A percentile compares a stretch with the other conserved stretches of the same genome.
phyloP scores from a whole-genome alignment of 2,329 filamentous ascomycete genomes.

The Neofusicoccum kwambonambiense region DNA sequence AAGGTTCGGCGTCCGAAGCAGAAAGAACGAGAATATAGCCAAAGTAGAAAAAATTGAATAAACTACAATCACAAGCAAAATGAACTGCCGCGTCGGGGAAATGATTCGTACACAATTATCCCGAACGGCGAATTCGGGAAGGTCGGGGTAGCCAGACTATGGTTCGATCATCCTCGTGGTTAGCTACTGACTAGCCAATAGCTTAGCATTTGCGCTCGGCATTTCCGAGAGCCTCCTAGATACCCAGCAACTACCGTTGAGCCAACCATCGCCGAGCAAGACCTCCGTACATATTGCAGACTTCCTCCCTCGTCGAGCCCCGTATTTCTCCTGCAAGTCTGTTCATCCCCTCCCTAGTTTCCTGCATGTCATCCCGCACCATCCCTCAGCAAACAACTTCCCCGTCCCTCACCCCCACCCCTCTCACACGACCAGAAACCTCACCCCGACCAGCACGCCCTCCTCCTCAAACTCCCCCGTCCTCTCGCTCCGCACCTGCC shows the following conservation, averaged over 20 bases:
- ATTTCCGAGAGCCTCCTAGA: not conserved
- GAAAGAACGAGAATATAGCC: not conserved
- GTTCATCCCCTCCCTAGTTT: not conserved
- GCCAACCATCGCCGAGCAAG: too few relatives aligned
- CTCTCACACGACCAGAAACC: constrained; percentile 36
- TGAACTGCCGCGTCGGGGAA: not conserved
- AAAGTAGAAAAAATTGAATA: not conserved
- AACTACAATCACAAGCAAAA: not conserved
- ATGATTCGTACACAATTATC: not conserved
- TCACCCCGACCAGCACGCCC: constrained; percentile 41
- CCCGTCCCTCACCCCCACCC: not conserved
- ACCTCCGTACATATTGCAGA: not conserved
- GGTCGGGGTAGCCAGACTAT: too few relatives aligned
- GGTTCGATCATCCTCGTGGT: too few relatives aligned
- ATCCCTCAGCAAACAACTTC: not conserved
- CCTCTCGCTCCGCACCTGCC: constrained; percentile 41
- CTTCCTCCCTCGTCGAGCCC: not conserved
- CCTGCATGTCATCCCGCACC: not conserved
- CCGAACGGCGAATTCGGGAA: not conserved
- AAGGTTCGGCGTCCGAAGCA: not conserved
- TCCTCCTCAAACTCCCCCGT: constrained; percentile 42
- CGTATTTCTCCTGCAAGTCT: not conserved
- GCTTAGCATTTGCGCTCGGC: not conserved
- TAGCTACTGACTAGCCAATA: not conserved
- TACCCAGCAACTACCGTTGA: too few relatives aligned